phyloP scores from a whole-genome alignment of 805 yeast genomes.

The Lachancea fermentati region DNA sequence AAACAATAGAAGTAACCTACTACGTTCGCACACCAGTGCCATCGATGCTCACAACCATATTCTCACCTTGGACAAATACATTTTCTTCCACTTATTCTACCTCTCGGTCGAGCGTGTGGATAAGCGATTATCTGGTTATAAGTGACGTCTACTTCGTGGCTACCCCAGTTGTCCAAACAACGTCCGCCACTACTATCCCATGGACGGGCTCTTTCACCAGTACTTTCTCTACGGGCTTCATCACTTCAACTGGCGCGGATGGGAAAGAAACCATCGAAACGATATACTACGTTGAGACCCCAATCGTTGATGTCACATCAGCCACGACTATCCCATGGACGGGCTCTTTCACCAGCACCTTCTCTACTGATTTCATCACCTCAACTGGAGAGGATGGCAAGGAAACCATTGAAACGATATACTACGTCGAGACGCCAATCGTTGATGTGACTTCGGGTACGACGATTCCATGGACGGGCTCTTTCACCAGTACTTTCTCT shows the following conservation, averaged over 20 bases:
- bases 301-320: neutral
- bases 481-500: slow-evolving; percentile 2
- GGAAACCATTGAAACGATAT: slow-evolving; percentile 9
- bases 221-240: slow-evolving; percentile 7
- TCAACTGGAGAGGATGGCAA: slow-evolving; percentile 9
- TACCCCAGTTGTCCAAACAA: slow-evolving; percentile 7
- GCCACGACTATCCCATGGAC: neutral
- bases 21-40: neutral
- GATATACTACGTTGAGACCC: slow-evolving; percentile 8
- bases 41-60: neutral
- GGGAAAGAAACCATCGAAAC: slow-evolving; percentile 4
- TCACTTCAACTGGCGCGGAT: slow-evolving; percentile 1
- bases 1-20: neutral
- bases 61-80: neutral
- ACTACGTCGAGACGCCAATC: slow-evolving; percentile 13
- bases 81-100: slow-evolving; percentile 2
- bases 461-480: neutral
- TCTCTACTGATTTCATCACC: slow-evolving; percentile 7
- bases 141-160: slow-evolving; percentile 9
- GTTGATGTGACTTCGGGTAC: neutral
- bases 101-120: neutral
- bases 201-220: slow-evolving; percentile 10
- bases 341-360: slow-evolving; percentile 3
- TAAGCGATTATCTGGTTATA: neutral
- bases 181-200: neutral